Percentiles rank a stretch among this genome's conserved stretches.
Conservation (phyloP, 2,329 filamentous ascomycete genomes). For the Mycosphaerella arachidis region DNA sequence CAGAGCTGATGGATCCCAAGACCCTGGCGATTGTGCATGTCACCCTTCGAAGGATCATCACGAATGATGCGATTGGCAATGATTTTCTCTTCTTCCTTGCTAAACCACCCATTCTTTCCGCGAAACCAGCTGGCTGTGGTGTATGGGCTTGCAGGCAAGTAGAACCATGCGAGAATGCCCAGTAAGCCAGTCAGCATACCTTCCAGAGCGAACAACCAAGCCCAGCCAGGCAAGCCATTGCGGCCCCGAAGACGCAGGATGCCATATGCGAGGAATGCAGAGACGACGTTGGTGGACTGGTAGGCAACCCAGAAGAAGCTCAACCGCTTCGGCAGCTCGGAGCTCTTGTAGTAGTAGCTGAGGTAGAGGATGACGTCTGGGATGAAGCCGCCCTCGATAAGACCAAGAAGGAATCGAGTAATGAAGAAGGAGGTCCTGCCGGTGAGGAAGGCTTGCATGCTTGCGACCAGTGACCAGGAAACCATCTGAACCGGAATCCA, state of each 20-base stretch:
- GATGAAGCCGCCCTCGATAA: constrained; percentile 51
- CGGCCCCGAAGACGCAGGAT: constrained; percentile 46
- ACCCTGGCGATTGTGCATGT: constrained; percentile 38
- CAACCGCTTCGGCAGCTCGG: constrained; percentile 63
- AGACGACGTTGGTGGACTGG: constrained; percentile 51
- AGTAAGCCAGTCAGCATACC: constrained; percentile 51
- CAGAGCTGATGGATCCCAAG: neutral
- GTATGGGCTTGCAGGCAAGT: constrained; percentile 57
- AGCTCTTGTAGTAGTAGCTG: constrained; percentile 70
- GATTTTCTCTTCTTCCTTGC: constrained; percentile 56
- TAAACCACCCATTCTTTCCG: constrained; percentile 59
- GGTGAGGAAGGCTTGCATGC: constrained; percentile 31
- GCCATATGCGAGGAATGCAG: constrained; percentile 54
- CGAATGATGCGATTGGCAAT: constrained; percentile 59
- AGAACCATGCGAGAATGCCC: constrained; percentile 50
- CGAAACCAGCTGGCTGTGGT: constrained; percentile 59
- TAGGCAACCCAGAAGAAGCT: constrained; percentile 67
- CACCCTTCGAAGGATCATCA: constrained; percentile 57
- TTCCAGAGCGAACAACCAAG: constrained; percentile 58
- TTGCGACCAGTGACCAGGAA: constrained; percentile 43
- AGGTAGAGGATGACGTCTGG: constrained; percentile 58
- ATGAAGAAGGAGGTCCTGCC: constrained; percentile 36
- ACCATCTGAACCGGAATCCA: constrained; percentile 39
- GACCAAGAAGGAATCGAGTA: constrained; percentile 38
- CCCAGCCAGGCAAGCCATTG: constrained; percentile 50